Evolutionary conservation across 805 yeast species (phyloP), one percentile per base, ranked within the genome.

Genomic region (Jamesozyma spencerorum): DNA sequence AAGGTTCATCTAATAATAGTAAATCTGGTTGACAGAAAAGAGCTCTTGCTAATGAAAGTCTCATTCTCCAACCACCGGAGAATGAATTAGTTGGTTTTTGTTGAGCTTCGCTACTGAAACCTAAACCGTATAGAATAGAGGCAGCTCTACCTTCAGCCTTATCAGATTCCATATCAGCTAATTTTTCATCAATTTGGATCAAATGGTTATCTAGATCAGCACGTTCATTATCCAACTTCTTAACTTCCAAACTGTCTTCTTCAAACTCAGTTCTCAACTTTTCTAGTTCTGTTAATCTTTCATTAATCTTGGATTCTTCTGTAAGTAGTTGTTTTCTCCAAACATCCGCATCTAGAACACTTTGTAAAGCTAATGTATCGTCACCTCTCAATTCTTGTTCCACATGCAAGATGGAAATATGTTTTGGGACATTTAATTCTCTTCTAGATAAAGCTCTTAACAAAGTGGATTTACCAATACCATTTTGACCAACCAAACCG

Each of bases 61-160:
- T 84, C 98, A 92, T 92, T 75, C 98, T 82, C 98, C 98, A 92
- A 79, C 99, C 99, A 76, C 99, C 99, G 39, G 97, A 87, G 62
- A 92, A 92, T 20, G 87, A 74, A 49, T 86, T 90, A 5, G 97
- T 87, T 26, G 95, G 80, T 47, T 71, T 71, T 36, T 70, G 66
- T 62, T 92, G 98, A 5, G 96, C 75, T 54, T 83, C 94, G 47
- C 77, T 75, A 36, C 95, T 79, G 70, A 92, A 92, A 42, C 99
- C 99, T 47, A 92, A 71, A 59, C 99, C 99, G 47, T 64, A 84
- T 47, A 92, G 69, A 45, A 92, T 90, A 10, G 94, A 79, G 2
- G 97, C 97, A 13, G 98, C 99, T 62, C 94, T 78, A 45, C 94
- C 81, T 66, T 92, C 98, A 5, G 98, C 98, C 62, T 88, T 90